phyloP scores from a whole-genome alignment of 352 stramenopile genomes.

The Peronospora destructor region DNA sequence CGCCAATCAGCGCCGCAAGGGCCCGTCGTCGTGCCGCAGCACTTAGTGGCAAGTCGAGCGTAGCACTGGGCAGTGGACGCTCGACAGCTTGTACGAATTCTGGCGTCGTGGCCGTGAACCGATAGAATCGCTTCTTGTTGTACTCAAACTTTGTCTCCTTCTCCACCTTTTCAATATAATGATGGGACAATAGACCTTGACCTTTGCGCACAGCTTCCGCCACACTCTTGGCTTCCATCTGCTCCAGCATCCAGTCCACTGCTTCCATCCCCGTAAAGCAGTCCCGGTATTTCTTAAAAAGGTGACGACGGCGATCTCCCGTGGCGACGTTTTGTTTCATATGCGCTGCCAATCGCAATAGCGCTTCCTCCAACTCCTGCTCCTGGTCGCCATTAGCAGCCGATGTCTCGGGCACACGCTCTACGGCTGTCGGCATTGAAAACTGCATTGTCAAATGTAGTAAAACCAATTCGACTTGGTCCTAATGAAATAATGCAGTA shows the following conservation, averaged over 20 bases:
- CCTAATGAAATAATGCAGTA: neutral
- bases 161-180: constrained; percentile 77
- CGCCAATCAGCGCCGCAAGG: constrained; percentile 60
- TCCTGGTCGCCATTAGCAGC: constrained; percentile 32
- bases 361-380: constrained; percentile 55
- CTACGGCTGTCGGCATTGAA: constrained; percentile 40
- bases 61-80: constrained; percentile 39
- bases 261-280: constrained; percentile 83
- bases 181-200: constrained; percentile 53
- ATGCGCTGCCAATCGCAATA: constrained; percentile 59
- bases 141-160: constrained; percentile 83
- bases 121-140: constrained; percentile 76
- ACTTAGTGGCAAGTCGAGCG: constrained; percentile 59
- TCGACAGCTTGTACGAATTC: constrained; percentile 58
- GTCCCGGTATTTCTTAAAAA: constrained; percentile 79
- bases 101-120: constrained; percentile 68
- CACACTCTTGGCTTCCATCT: constrained; percentile 78
- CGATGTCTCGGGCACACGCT: constrained; percentile 45
- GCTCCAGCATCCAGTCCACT: constrained; percentile 82
- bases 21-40: constrained; percentile 49
- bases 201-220: constrained; percentile 75
- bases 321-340: constrained; percentile 80
- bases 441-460: constrained; percentile 22
- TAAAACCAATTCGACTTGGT: neutral
- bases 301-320: constrained; percentile 56